Base-by-base conservation (phyloP, 2,329 filamentous ascomycete genomes). In the Colletotrichum eremochloae region DNA sequence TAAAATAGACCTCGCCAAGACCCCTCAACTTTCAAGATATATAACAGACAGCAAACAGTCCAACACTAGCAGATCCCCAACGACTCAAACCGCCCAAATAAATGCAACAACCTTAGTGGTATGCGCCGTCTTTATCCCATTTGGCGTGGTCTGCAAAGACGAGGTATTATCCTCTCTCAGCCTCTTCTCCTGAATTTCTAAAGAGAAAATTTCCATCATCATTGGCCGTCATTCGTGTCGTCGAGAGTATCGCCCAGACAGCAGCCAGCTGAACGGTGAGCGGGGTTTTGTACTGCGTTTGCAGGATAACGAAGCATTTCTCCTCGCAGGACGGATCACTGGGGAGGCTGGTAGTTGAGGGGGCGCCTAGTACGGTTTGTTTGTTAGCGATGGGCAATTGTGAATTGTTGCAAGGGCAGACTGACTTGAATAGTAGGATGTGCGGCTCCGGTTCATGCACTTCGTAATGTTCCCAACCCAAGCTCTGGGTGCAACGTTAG, bases 401-500 rank as follows among this genome's bases (percentile, higher is more conserved):
- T 46, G 36, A 31, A 18, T 14, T 24, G 14, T 46, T 33, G 31
- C 42, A 29, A 20, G 38, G n/a, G 42, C 29, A 52, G 50, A 87
- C 93, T 82, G 86, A 98, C 96, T 99, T 99, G 90, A 99, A 99
- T 42, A 99, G 90, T 67, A 99, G 89, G 79, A 99, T 99, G 82
- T 99, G 96, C 75, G 96, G 96, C 85, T 99, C 96, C 55, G 96
- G 96, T 83, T 98, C 96, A 82, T 99, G 96, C 67, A 99, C 96
- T 83, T 99, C 96, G 81, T 99, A 99, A 83, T 99, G 96, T 82
- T 98, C 96, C 96, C 96, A 99, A 70, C 96, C 96, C 79, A 99
- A 87, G 86, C 96, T 98, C 95, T 98, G 80, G 62, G 56, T 24
- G 20, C 33, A 31, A 50, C 38, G 48, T 75, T 44, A 75, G 73